Evolutionary conservation across 2,329 filamentous ascomycete genomes (phyloP), one percentile per base, ranked within the genome.

Genomic region (Microdochium bolleyi): DNA sequence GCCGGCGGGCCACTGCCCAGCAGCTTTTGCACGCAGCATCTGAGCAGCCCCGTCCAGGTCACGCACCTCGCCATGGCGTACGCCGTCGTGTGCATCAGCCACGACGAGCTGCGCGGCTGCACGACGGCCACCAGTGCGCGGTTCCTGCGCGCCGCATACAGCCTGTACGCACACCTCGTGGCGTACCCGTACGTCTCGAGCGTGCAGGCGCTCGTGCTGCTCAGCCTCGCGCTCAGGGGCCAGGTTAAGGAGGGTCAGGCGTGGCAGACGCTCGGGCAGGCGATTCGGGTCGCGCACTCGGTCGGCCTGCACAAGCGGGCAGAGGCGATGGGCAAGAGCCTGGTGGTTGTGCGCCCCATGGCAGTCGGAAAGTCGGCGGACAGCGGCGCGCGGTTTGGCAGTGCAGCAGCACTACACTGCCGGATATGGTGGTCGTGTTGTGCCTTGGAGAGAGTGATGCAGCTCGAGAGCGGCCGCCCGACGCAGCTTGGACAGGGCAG

Each of bases 201-300:
- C 21, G 56, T 63, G 2, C 58, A 63, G 38, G 55, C 58, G 21
- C 51, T 63, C 1, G 41, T 59, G 1, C 57, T 63, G 1, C 46
- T 62, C 7, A 44, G 55, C 8, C 37, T 62, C 0, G 54, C 56
- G 0, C 53, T 63, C 1, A 51, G 58, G n/a, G 56, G 55, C 1
- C 54, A 55, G 1, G 51, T 51, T 4, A 60, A 60, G 22, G 61
- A 63, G n/a, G 61, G 61, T 0, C 60, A 62, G 49, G 56, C 58
- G 3, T 63, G 61, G 61, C 61, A 63, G n/a, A 52, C 60, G 1
- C 50, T 57, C 11, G 62, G 61, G 0, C 61, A 61, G 24, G 59
- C 61, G 0, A 55, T 64, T 24, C 55, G 62, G 5, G 59, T 59
- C 3, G 60, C 62, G 3, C 59, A 61, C 22, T 63, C 61, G 0